Evolutionary conservation across 257 asterid species (phyloP).

Genomic region (Henckelia pumila): DNA sequence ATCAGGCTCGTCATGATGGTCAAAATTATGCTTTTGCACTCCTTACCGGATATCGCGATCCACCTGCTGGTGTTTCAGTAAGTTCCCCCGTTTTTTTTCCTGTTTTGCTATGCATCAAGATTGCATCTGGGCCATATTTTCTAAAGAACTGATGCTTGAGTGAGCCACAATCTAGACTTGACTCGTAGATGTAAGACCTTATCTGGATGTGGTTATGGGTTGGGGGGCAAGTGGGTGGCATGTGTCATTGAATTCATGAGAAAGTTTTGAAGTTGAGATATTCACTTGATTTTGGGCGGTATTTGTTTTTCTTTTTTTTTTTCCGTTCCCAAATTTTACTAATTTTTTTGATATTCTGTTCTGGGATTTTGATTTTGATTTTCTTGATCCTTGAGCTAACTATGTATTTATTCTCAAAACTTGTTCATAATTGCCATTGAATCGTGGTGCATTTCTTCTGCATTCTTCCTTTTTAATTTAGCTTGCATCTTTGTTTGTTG

Average conservation of each 20-base stretch:
- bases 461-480: background rate
- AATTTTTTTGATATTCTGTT: background rate
- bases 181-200: background rate
- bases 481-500: constrained; percentile 3
- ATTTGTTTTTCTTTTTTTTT: background rate
- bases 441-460: background rate
- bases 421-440: constrained; percentile 1
- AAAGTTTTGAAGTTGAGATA: too few relatives aligned
- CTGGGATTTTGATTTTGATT: background rate
- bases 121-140: background rate
- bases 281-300: too few relatives aligned
- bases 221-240: background rate
- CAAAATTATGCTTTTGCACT: constrained; percentile 73
- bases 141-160: background rate
- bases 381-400: background rate
- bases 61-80: constrained; percentile 79
- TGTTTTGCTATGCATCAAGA: background rate
- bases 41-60: constrained; percentile 73
- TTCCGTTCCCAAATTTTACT: background rate
- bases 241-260: background rate
- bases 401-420: background rate
- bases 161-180: background rate
- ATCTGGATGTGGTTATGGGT: background rate
- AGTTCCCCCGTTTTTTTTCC: constrained; percentile 32
- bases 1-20: constrained; percentile 81